These are phyloP conservation scores for Platismatia glauca DNA, from an alignment of 495 filamentous ascomycete species.

Conservation along the genomic window DNA sequence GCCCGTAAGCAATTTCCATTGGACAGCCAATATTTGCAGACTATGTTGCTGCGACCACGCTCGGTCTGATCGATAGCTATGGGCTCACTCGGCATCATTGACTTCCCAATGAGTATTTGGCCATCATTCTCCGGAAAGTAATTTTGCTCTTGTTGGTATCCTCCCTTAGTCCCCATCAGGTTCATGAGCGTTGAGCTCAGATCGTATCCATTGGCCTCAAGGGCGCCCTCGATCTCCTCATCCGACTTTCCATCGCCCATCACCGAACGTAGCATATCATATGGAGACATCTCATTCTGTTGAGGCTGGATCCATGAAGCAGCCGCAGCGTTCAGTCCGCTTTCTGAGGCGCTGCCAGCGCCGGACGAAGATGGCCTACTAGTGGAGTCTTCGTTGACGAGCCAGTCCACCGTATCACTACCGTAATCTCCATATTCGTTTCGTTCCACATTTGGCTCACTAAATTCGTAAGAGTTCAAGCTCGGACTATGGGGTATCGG, in stretches of 20 bases:
- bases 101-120: conserved; percentile 77
- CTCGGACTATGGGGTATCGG: conserved; percentile 97
- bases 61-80: conserved; percentile 61
- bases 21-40: conserved; percentile 93
- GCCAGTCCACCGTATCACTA: conserved; percentile 85
- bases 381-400: conserved; percentile 80
- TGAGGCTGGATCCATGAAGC: conserved; percentile 72
- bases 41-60: conserved; percentile 60
- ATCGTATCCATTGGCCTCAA: conserved; percentile 87
- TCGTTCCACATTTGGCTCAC: conserved; percentile 60
- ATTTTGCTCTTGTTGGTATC: conserved; percentile 21
- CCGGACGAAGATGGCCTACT: conserved; percentile 67
- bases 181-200: conserved; percentile 79
- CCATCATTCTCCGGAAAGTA: conserved; percentile 28
- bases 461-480: conserved; percentile 88
- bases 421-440: conserved; percentile 89
- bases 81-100: conserved; percentile 68
- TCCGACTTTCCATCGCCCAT: conserved; percentile 81
- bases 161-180: conserved; percentile 57
- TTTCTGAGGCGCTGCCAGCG: conserved; percentile 43
- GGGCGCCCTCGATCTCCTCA: conserved; percentile 83
- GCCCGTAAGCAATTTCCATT: conserved; percentile 87
- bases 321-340: conserved; percentile 63
- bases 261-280: conserved; percentile 95
- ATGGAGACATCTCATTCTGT: conserved; percentile 87